Base-by-base conservation (phyloP, 2,329 filamentous ascomycete genomes). In the Penicillium griseofulvum region DNA sequence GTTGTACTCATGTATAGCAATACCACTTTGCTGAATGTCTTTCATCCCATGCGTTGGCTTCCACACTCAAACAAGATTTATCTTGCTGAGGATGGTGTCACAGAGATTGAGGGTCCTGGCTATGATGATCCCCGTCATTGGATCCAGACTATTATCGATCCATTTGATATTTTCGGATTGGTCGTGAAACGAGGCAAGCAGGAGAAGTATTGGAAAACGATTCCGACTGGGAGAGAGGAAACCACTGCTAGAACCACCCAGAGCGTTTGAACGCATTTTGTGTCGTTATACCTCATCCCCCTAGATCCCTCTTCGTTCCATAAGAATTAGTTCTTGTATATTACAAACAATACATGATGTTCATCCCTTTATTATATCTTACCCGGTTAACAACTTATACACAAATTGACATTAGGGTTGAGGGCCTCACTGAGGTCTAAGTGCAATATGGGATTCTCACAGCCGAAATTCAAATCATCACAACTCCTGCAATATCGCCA, bases 41-140 rank as follows among this genome's bases (percentile, higher is more conserved):
- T 75, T 44, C 80, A 82, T 52, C 81, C 81, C 0, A 80, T 79
- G 36, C 75, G 71, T 33, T 77, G 73, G 28, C 68, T 84, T 7
- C 82, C 82, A 0, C 67, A 67, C 6, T 78, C 76, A 3, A 78
- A 80, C 60, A 79, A 78, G 36, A 70, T 80, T 5, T 84, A 81
- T 56, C 69, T 84, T 1, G 74, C 77, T 5, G 60, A 68, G 12
- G 81, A 84, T 64, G 81, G 81, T 0, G 71, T 78, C 33, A 83
- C 80, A 0, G 82, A 83, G 63, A 63, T 79, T 6, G 68, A 73
- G 42, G 80, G 80, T 0, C 79, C 79, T 0, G 80, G 80, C 0
- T 81, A 76, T 70, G 65, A 75, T 3, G 80, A 82, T 59, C 70
- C 74, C 38, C 70, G 80, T 14, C 74, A 70, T 7, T 78, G 77